Conservation (phyloP, 176 grass and related monocot species). For the Aegilops speltoides region DNA sequence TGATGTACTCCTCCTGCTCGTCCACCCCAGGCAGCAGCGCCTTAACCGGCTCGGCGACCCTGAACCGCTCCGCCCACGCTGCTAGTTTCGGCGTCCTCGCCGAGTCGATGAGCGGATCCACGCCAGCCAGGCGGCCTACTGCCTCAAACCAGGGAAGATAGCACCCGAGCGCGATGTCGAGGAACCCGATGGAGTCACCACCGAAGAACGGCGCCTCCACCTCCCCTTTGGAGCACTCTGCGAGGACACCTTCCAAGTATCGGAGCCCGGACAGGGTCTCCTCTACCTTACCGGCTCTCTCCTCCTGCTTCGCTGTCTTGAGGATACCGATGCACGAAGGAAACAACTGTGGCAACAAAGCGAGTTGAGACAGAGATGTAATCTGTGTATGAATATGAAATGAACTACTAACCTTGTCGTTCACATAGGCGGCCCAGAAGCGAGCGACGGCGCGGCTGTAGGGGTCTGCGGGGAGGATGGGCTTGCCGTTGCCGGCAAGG, state of each 20-base stretch:
- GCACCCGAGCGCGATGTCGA: slow-evolving; percentile 34
- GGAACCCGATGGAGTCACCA: slow-evolving; percentile 27
- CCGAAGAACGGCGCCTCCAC: slow-evolving; percentile 20
- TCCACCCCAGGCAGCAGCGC: too few relatives aligned
- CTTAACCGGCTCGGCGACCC: too few relatives aligned
- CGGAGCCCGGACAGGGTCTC: not conserved
- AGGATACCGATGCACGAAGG: not conserved
- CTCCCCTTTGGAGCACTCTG: not conserved
- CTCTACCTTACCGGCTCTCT: not conserved
- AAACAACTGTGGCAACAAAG: not conserved
- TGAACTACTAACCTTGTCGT: slow-evolving; percentile 28
- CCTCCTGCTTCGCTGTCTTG: not conserved
- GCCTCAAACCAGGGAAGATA: slow-evolving; percentile 29
- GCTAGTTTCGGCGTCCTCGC: too few relatives aligned
- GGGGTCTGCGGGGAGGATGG: slow-evolving; percentile 22
- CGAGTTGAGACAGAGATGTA: too few relatives aligned
- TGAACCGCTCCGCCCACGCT: too few relatives aligned
- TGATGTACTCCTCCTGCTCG: too few relatives aligned
- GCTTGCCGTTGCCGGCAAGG: not conserved
- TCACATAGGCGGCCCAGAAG: slow-evolving; percentile 23
- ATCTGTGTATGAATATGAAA: too few relatives aligned
- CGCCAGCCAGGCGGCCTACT: not conserved
- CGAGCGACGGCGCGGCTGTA: not conserved
- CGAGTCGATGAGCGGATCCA: not conserved
- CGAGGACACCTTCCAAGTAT: not conserved